Conservation (phyloP, 2,329 filamentous ascomycete species). For the Aspergillus quadrilineatus region DNA sequence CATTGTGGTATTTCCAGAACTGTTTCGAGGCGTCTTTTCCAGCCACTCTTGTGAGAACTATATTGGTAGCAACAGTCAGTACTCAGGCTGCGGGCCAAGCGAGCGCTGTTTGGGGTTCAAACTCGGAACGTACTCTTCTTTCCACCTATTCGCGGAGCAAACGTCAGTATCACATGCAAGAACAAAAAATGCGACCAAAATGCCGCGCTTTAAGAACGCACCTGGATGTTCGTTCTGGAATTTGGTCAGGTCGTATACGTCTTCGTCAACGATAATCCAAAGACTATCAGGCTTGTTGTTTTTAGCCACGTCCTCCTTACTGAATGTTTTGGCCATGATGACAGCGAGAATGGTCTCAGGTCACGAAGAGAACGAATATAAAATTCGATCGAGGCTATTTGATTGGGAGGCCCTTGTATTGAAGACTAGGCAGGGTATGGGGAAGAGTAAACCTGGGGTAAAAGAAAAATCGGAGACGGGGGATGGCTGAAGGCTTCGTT, state of each 20-base stretch:
- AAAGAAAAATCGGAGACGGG: constrained; percentile 1
- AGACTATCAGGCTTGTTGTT: constrained; percentile 86
- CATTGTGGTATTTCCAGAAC: constrained; percentile 66
- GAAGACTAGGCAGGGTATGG: not conserved
- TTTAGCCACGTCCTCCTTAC: constrained; percentile 78
- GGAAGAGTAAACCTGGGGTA: constrained; percentile 15
- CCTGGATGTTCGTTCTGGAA: constrained; percentile 79
- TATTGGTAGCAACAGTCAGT: constrained; percentile 20
- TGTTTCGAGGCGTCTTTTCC: constrained; percentile 69
- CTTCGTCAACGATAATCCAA: constrained; percentile 88
- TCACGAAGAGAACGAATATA: not conserved
- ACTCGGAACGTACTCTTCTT: constrained; percentile 59
- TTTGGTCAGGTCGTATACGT: constrained; percentile 92
- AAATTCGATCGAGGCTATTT: not conserved
- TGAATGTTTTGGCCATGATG: constrained; percentile 85
- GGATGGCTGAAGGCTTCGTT: constrained; percentile 5
- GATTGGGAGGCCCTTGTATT: not conserved
- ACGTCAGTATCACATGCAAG: constrained; percentile 20
- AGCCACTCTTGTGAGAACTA: constrained; percentile 63
- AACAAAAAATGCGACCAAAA: not conserved
- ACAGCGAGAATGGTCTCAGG: not conserved
- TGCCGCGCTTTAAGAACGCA: constrained; percentile 14
- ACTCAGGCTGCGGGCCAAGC: not conserved
- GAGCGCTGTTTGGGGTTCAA: not conserved
- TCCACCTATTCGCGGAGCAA: constrained; percentile 52